phyloP scores from a whole-genome alignment of 371 early-diverging fungal genomes.

The Mucor mucedo region DNA sequence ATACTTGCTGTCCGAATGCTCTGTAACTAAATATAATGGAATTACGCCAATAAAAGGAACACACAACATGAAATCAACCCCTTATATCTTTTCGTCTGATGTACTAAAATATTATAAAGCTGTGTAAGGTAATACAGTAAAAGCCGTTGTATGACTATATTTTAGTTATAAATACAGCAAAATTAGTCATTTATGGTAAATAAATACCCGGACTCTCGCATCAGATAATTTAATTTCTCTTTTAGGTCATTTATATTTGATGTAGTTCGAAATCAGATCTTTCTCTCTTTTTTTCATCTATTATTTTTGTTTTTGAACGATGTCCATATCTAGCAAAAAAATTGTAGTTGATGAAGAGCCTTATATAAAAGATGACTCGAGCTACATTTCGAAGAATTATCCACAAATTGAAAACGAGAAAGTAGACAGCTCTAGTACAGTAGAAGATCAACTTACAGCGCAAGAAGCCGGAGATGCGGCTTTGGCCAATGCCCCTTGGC shows the following conservation, averaged over 20 bases:
- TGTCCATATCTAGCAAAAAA: background rate
- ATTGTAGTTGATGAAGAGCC: background rate
- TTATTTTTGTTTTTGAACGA: background rate
- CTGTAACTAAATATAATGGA: no score
- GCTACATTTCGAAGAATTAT: background rate
- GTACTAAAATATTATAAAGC: background rate
- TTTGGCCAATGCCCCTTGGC: constrained; percentile 47
- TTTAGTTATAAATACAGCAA: background rate
- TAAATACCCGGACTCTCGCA: background rate
- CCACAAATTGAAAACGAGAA: background rate
- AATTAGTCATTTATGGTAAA: background rate
- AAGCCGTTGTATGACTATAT: background rate
- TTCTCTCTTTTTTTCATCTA: background rate
- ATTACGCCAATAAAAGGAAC: no score
- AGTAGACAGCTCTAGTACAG: background rate
- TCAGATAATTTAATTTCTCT: constrained; percentile 2
- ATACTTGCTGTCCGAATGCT: no score
- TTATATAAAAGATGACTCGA: background rate
- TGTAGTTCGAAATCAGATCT: background rate
- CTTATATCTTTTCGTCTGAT: no score
- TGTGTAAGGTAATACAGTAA: background rate
- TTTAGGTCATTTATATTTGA: background rate
- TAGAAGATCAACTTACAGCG: constrained; percentile 3
- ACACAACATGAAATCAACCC: no score
- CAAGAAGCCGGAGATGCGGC: constrained; percentile 39